phyloP scores from a whole-genome alignment of 1,284 basidiomycete species.

The Cystobasidium sp. region DNA sequence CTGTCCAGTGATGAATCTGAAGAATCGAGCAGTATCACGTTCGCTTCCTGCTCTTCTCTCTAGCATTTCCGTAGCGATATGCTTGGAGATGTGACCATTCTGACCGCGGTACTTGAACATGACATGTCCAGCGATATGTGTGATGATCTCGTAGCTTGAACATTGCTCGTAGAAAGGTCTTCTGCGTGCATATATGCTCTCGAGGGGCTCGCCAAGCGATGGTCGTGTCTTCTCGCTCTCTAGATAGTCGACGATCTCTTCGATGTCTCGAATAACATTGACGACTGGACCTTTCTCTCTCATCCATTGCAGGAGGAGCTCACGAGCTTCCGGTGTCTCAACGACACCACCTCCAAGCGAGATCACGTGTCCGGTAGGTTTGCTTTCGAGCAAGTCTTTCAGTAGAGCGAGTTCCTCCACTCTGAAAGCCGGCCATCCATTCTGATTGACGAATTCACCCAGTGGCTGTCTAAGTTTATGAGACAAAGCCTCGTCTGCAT shows the following conservation, averaged over 20 bases:
- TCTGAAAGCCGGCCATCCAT: constrained; percentile 81
- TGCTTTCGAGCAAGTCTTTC: constrained; percentile 55
- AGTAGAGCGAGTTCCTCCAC: constrained; percentile 57
- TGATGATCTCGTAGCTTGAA: constrained; percentile 82
- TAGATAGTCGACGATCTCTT: constrained; percentile 77
- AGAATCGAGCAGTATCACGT: constrained; percentile 68
- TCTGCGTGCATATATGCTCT: constrained; percentile 80
- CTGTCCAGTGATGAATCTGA: constrained; percentile 81
- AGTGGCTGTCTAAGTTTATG: constrained; percentile 68
- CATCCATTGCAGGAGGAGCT: constrained; percentile 72
- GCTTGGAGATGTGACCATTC: constrained; percentile 42
- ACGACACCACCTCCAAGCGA: constrained; percentile 96
- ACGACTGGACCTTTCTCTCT: constrained; percentile 68
- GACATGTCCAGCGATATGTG: constrained; percentile 64
- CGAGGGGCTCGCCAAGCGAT: constrained; percentile 82
- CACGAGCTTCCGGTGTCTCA: constrained; percentile 76
- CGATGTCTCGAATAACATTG: constrained; percentile 71
- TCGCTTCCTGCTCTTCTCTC: constrained; percentile 50
- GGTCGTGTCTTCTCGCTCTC: constrained; percentile 74
- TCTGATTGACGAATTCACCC: constrained; percentile 73
- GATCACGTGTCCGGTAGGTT: constrained; percentile 69
- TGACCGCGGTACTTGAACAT: constrained; percentile 45
- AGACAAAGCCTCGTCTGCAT: constrained; percentile 84
- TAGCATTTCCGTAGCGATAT: constrained; percentile 40
- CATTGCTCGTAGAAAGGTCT: constrained; percentile 88